Conservation (phyloP, 768 basidiomycete genomes). For the Kwoniella europaea region DNA sequence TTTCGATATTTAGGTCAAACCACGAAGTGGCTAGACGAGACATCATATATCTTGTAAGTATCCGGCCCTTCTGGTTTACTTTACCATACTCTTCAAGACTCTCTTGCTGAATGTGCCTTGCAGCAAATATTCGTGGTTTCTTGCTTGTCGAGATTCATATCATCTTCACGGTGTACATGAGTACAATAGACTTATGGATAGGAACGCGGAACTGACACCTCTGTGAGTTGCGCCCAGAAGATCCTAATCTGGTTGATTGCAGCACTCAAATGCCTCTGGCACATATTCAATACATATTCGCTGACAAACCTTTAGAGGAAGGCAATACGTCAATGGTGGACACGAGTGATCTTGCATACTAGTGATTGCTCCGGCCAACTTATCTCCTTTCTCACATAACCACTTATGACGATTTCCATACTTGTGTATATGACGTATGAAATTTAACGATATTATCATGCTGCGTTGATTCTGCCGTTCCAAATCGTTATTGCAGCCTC, state of each 20-base stretch:
- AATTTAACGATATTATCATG: too few species aligned
- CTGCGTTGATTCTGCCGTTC: too few species aligned
- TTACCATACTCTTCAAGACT: neutral
- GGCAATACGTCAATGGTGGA: conserved; percentile 45
- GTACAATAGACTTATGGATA: conserved; percentile 49
- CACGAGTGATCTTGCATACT: conserved; percentile 27
- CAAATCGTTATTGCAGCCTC: too few species aligned
- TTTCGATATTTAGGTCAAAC: conserved; percentile 37
- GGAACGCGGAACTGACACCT: conserved; percentile 35
- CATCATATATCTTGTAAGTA: conserved; percentile 41
- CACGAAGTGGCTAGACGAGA: conserved; percentile 52
- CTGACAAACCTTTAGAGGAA: conserved; percentile 26
- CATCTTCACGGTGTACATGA: conserved; percentile 51
- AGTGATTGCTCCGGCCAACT: neutral
- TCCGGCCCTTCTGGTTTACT: too few species aligned
- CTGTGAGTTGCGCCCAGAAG: conserved; percentile 26
- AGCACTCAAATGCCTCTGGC: too few species aligned
- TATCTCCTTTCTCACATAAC: too few species aligned
- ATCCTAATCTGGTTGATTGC: too few species aligned
- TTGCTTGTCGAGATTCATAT: conserved; percentile 30
- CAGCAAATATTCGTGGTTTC: conserved; percentile 50
- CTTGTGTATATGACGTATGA: too few species aligned
- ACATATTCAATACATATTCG: neutral
- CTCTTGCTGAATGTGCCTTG: neutral
- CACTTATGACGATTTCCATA: too few species aligned